These are phyloP conservation scores for Hypoxylon sp. DNA, from an alignment of 2,329 filamentous ascomycete genomes.

Conservation along the genomic window DNA sequence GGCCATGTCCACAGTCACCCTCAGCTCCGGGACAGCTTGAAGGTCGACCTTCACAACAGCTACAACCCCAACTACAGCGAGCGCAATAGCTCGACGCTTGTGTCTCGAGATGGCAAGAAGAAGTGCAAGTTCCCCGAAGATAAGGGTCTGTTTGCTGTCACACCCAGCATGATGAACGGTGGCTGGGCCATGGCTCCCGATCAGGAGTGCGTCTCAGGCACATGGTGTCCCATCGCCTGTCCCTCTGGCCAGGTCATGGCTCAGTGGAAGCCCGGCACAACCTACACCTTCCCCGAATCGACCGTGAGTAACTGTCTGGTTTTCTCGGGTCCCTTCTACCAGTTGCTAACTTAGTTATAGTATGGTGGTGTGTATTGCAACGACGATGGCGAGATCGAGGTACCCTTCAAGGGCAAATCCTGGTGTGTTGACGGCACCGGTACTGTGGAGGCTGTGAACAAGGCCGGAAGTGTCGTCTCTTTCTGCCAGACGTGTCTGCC, in stretches of 20 bases:
- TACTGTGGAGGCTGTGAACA: conserved; percentile 71
- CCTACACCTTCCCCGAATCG: conserved; percentile 72
- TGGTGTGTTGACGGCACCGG: conserved; percentile 77
- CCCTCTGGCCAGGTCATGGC: conserved; percentile 77
- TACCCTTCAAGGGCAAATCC: conserved; percentile 72
- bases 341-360: conserved; percentile 51
- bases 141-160: conserved; percentile 72
- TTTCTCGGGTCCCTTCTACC: background rate
- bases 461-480: conserved; percentile 66
- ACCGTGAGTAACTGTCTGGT: conserved; percentile 67
- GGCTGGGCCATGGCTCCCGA: conserved; percentile 85
- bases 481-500: conserved; percentile 84
- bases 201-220: conserved; percentile 70
- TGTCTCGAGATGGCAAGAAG: conserved; percentile 58
- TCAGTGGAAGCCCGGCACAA: conserved; percentile 78
- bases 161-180: conserved; percentile 68
- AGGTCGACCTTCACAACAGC: conserved; percentile 24
- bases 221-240: conserved; percentile 80
- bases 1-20: conserved; percentile 45
- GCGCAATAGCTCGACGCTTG: conserved; percentile 46
- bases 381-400: conserved; percentile 67
- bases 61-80: conserved; percentile 44
- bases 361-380: conserved; percentile 80
- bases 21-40: conserved; percentile 6
- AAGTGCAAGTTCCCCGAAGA: conserved; percentile 72